These are phyloP conservation scores for Exsudoporus frostii DNA, from an alignment of 768 basidiomycete species.

Conservation along the genomic window DNA sequence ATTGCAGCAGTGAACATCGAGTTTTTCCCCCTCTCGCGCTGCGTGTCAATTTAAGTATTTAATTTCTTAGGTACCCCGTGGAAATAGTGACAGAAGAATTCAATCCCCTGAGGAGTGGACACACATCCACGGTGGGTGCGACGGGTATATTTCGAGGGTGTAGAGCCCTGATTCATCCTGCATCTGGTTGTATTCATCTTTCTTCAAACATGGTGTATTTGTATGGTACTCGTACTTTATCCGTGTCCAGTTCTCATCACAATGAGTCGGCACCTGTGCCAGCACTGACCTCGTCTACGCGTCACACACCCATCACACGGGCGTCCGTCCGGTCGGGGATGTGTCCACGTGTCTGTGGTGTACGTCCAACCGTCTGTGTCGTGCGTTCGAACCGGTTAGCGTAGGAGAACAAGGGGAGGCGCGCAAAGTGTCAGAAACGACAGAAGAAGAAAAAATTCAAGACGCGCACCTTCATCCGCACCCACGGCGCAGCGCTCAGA, in stretches of 20 bases:
- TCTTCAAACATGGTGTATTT: neutral
- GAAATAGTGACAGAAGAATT: too few species aligned
- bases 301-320: slow-evolving; percentile 52
- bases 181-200: neutral
- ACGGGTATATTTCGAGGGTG: slow-evolving; percentile 45
- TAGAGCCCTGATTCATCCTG: neutral
- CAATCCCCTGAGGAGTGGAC: too few species aligned
- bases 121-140: slow-evolving; percentile 74
- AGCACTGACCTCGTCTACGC: slow-evolving; percentile 56
- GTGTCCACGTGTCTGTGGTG: slow-evolving; percentile 72
- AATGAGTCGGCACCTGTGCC: too few species aligned
- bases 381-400: too few species aligned
- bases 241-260: neutral
- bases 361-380: slow-evolving; percentile 68
- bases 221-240: neutral
- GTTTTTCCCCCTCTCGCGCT: too few species aligned
- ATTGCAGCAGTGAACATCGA: too few species aligned
- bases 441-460: neutral
- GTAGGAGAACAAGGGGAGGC: too few species aligned
- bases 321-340: slow-evolving; percentile 39
- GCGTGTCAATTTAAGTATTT: too few species aligned
- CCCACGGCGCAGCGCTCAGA: slow-evolving; percentile 43
- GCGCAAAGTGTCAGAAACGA: neutral
- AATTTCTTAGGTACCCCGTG: too few species aligned
- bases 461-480: slow-evolving; percentile 26